Base-by-base conservation (phyloP, 768 basidiomycete species). In the Candolleomyces efflorescens region DNA sequence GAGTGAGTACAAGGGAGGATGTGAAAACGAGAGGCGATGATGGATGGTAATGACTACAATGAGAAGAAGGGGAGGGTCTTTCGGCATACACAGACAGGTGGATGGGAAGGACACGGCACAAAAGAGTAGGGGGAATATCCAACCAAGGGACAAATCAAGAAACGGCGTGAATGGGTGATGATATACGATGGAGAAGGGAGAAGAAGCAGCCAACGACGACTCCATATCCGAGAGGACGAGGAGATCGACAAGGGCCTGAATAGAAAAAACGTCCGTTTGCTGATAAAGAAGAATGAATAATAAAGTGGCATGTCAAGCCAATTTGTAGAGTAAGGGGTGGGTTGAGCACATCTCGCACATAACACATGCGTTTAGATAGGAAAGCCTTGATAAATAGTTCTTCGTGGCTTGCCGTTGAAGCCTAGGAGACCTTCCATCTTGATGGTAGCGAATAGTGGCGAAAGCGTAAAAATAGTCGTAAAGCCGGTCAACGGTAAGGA, bases 191-290 rank as follows among this genome's bases (percentile, higher is more conserved):
- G 49, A 59, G 11, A 32, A 7, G 17, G 53, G 53, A 50, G 60
- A 60, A 58, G 46, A 64, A 51, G 55, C 58, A 54, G 60, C 62
- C 53, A n/a, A 24, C 13, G 18, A 13, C 13, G 59, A 38, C 39
- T 53, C 23, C 51, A 39, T 49, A 41, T 12, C 59, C 49, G 24
- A 22, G 36, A 27, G 22, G 23, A 48, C 45, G 49, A 45, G 54
- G 59, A 59, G 48, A 53, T 46, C 67, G 65, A 61, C 64, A 60
- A 60, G 65, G 64, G 65, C 69, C 49, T 85, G 83, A 83, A 86
- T 78, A 76, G 71, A 82, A 85, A 81, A 73, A 86, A 87, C 88
- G 88, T 90, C 88, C 88, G 86, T 87, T 58, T 52, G 39, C 26
- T 45, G 32, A 47, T 23, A 13, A n/a, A 53, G 13, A 53, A 54